Percentiles rank a stretch among this genome's conserved stretches.
phyloP scores from a whole-genome alignment of 2,329 filamentous ascomycete genomes.

The Graphilbum ipis-grandicollis region DNA sequence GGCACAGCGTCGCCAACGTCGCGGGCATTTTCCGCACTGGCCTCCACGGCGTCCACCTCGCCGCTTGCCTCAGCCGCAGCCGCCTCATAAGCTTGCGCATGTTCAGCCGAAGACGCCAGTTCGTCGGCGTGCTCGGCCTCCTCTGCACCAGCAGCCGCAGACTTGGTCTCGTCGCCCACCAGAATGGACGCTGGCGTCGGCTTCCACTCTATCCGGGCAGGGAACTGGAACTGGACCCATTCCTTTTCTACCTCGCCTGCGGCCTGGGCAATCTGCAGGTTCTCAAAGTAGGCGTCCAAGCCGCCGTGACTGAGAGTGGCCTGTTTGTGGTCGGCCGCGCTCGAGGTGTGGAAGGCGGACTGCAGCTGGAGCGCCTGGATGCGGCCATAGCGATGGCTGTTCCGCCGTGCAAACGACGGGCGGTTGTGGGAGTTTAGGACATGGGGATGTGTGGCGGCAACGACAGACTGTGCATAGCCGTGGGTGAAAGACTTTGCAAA shows the following conservation, averaged over 20 bases:
- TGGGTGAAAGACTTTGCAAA: constrained; percentile 93
- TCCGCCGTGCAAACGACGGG: constrained; percentile 42
- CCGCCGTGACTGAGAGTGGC: constrained; percentile 38
- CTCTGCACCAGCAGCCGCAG: constrained; percentile 17
- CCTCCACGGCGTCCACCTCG: neutral
- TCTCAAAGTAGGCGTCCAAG: constrained; percentile 81
- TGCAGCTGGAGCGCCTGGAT: constrained; percentile 51
- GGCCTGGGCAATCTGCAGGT: constrained; percentile 63
- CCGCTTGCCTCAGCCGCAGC: neutral
- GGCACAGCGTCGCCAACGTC: neutral
- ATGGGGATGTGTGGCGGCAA: constrained; percentile 75
- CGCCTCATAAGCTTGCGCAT: neutral
- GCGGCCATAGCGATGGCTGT: constrained; percentile 34
- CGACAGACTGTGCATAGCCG: constrained; percentile 94
- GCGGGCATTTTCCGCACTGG: too few relatives aligned
- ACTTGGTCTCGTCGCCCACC: constrained; percentile 21
- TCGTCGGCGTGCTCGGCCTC: constrained; percentile 11
- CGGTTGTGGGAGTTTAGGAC: constrained; percentile 58
- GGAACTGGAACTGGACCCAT: constrained; percentile 84
- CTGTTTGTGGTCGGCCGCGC: constrained; percentile 38
- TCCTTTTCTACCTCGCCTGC: constrained; percentile 55
- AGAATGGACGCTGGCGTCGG: constrained; percentile 36
- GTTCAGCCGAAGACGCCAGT: neutral
- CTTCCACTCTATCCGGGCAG: constrained; percentile 81
- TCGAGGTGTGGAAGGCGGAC: constrained; percentile 53